Percentiles rank a stretch among this genome's conserved stretches.
These are phyloP conservation scores for Neofusicoccum laricinum DNA, from an alignment of 2,329 filamentous ascomycete genomes.

Conservation along the genomic window DNA sequence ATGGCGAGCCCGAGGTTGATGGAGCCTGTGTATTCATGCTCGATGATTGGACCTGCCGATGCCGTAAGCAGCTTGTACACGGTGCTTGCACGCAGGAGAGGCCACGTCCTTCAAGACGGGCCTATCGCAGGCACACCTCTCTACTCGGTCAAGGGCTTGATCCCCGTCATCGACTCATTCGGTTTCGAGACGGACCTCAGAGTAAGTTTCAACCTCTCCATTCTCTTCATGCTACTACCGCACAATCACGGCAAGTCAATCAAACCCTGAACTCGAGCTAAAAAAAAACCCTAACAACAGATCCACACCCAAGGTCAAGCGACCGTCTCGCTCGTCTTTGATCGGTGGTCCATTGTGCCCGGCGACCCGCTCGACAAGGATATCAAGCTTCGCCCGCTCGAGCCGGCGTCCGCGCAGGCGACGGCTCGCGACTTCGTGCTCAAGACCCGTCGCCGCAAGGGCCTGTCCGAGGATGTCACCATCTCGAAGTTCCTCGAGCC, in stretches of 20 bases:
- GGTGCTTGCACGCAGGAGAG: slow-evolving; percentile 79
- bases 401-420: slow-evolving; percentile 82
- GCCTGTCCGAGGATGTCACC: slow-evolving; percentile 89
- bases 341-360: slow-evolving; percentile 92
- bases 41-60: slow-evolving; percentile 88
- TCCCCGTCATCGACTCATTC: slow-evolving; percentile 96
- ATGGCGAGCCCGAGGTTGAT: slow-evolving; percentile 96
- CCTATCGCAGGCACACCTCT: slow-evolving; percentile 92
- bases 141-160: slow-evolving; percentile 84
- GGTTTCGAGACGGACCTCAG: slow-evolving; percentile 96
- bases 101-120: slow-evolving; percentile 91
- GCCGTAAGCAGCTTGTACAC: slow-evolving; percentile 88
- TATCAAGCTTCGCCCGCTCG: slow-evolving; percentile 75
- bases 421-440: slow-evolving; percentile 94
- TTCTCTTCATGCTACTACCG: too few relatives aligned
- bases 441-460: slow-evolving; percentile 91
- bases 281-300: slow-evolving; percentile 13
- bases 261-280: not conserved
- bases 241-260: not conserved
- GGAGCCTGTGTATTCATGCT: slow-evolving; percentile 92
- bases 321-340: slow-evolving; percentile 87
- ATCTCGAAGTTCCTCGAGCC: slow-evolving; percentile 96
- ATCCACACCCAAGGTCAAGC: slow-evolving; percentile 95
- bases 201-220: slow-evolving; percentile 22
- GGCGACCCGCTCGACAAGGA: slow-evolving; percentile 91